Base-by-base conservation (phyloP, 768 basidiomycete genomes). In the Trametopsis cervina region DNA sequence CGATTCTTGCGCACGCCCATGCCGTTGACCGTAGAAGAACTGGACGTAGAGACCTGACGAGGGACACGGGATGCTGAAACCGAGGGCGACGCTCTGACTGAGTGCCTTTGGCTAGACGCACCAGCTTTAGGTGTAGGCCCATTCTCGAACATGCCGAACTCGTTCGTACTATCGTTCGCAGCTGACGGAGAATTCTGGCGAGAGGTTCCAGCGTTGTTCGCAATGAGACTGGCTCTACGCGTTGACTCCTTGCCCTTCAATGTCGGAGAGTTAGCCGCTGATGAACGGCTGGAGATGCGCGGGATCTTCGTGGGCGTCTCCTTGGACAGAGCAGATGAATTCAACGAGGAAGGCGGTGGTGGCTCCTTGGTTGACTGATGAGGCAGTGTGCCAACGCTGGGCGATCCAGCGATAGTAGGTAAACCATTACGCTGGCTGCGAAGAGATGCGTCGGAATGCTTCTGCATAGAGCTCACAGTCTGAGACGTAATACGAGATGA, bases 291-390 rank as follows among this genome's bases (percentile, higher is more conserved):
- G n/a, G 89, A 85, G 35, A 94, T 92, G 21, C 90, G 86, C 40
- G 90, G 90, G 58, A 93, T 94, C 70, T 91, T 93, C 17, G 90
- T 94, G 2, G 90, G 90, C 0, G 91, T 91, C 60, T 90, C 89
- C 66, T 91, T 91, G 4, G 77, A 63, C 47, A 82, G 65, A 9
- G 71, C 67, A 23, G 70, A 58, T 13, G 78, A 69, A 54, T 82
- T 84, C 47, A 71, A 60, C 35, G 76, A 62, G 10, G 76, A 70
- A n/a, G 73, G 72, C 9, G 77, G 77, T 7, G 73, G 75, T 13
- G 67, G 73, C 47, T 84, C 83, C 56, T 74, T 78, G 9, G 63
- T 58, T 25, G 84, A 83, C 53, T 74, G 74, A 40, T 72, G 73
- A 12, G 70, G 76, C 12, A 70, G 73, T 24, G 78, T 79, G 41